Evolutionary conservation across 2,329 filamentous ascomycete species (phyloP), one percentile per base, ranked within the genome.

Genomic region (Paecilomyces sp.): DNA sequence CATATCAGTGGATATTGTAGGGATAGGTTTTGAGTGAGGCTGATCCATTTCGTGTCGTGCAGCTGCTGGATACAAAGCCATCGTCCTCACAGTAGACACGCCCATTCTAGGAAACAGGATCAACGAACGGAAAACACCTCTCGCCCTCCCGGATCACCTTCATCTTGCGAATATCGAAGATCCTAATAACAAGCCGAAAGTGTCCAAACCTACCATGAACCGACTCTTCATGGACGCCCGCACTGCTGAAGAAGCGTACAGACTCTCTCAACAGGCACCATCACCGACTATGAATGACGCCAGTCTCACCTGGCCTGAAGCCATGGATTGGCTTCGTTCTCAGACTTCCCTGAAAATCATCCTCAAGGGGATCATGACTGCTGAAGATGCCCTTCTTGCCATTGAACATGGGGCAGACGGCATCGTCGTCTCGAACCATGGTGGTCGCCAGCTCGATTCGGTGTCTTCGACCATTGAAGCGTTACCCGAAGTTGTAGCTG

Each of bases 31-130:
- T 6, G 22, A 2, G n/a, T 18, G 1, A 8, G 28, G n/a, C 22
- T 53, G 3, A 53, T 22, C 9, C 6, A 33, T 30, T 28, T 1
- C 22, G 12, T 25, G 11, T 15, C 11, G 3, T 53, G 9, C 25
- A 53, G 51, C 67, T 55, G 73, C 76, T 3, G 79, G 80, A 4
- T 82, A 79, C 67, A 79, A 77, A 59, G 81, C 81, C 2, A 71
- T 83, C 13, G 73, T 84, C 41, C 68, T 85, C 4, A 81, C 82
- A 0, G 79, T 82, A 9, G 82, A 84, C 64, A 76, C 76, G 0
- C 81, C 82, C 0, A 74, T 80, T 15, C 73, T 83, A 0, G 82
- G 82, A 25, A 53, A 53, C 15, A n/a, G 51, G 1, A 53, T 53
- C 22, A 53, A 53, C 13, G 51, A 53, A n/a, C 51, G 51, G 8